These are phyloP conservation scores for Neospora caninum DNA, from an alignment of 169 alveolate species.

Conservation along the genomic window DNA sequence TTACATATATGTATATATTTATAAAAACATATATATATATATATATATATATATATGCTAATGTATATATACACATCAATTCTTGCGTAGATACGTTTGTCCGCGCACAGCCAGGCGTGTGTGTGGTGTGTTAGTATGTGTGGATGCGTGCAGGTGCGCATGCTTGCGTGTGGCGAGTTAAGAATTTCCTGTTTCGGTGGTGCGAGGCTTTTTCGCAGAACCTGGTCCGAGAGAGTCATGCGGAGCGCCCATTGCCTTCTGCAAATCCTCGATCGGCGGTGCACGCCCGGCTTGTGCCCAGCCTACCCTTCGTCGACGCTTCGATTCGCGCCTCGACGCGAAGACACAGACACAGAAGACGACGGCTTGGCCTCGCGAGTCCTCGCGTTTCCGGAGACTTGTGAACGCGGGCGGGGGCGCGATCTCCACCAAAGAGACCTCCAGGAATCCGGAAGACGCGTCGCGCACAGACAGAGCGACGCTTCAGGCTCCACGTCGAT, in stretches of 20 bases:
- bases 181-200: not conserved
- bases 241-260: conserved; percentile 2
- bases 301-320: conserved; percentile 11
- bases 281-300: not conserved
- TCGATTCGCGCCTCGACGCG: not conserved
- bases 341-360: not conserved
- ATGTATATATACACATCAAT: no score
- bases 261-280: conserved; percentile 29
- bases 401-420: not conserved
- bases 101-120: not conserved
- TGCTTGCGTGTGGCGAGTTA: no score
- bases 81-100: not conserved
- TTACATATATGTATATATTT: not conserved
- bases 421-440: not conserved
- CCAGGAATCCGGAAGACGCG: not conserved
- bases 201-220: no score
- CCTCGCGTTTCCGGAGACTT: not conserved
- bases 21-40: no score
- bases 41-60: no score
- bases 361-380: conserved; percentile 2
- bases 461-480: not conserved
- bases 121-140: not conserved
- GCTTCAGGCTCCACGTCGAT: no score
- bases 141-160: not conserved
- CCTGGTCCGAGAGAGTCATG: conserved; percentile 27